Evolutionary conservation across 371 early-diverging fungal genomes (phyloP).

Genomic region (Sporodiniella umbellata): DNA sequence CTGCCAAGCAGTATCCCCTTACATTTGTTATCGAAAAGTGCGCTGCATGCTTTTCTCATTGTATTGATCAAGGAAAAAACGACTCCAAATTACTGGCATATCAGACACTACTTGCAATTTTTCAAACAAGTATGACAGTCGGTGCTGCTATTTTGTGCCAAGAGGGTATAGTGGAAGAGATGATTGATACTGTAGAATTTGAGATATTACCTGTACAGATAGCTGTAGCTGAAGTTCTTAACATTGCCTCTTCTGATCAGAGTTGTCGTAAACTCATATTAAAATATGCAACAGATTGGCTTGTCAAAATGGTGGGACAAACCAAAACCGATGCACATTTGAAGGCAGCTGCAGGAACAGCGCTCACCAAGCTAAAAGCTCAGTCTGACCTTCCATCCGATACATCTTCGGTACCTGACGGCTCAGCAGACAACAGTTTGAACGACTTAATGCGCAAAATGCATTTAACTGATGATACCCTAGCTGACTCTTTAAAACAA

Average conservation of each 20-base stretch:
- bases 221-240: constrained; percentile 60
- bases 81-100: constrained; percentile 44
- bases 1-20: constrained; percentile 16
- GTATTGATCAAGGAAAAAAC: constrained; percentile 43
- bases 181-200: constrained; percentile 71
- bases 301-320: constrained; percentile 47
- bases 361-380: constrained; percentile 62
- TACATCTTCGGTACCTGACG: constrained; percentile 18
- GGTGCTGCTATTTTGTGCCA: constrained; percentile 62
- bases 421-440: constrained; percentile 9
- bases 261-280: constrained; percentile 58
- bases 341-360: constrained; percentile 59
- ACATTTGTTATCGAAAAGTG: constrained; percentile 35
- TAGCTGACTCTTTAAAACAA: constrained; percentile 29
- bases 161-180: constrained; percentile 61
- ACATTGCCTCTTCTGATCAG: constrained; percentile 64
- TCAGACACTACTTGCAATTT: constrained; percentile 57
- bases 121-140: constrained; percentile 58
- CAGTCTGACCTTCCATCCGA: constrained; percentile 26
- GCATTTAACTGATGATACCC: constrained; percentile 22
- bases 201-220: constrained; percentile 62
- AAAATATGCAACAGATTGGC: constrained; percentile 49
- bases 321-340: constrained; percentile 45
- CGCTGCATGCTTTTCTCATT: constrained; percentile 37
- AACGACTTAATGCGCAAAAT: constrained; percentile 33